Evolutionary conservation across 2,329 filamentous ascomycete genomes (phyloP).

Genomic region (Fusarium heterosporum): DNA sequence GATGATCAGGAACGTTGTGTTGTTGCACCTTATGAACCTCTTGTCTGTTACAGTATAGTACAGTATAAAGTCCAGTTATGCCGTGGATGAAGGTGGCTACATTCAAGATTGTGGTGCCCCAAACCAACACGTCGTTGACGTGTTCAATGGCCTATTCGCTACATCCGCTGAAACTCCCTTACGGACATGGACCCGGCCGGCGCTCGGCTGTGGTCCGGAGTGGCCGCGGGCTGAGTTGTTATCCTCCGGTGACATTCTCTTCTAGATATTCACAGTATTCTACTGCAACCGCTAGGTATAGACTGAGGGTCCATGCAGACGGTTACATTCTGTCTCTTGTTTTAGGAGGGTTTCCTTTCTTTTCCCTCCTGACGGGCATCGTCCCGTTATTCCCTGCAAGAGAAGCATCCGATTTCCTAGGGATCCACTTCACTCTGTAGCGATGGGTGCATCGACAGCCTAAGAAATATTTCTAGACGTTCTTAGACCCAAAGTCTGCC

Average conservation of each 20-base stretch:
- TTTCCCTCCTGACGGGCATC: conserved; percentile 1
- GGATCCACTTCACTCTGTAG: conserved; percentile 17
- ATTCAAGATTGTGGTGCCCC: conserved; percentile 1
- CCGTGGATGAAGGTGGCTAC: conserved; percentile 3
- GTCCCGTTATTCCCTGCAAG: conserved; percentile 21
- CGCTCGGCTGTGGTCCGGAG: conserved; percentile 34
- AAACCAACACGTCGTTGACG: conserved; percentile 16
- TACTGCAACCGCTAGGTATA: no score
- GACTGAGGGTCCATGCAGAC: neutral
- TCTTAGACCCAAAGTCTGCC: conserved; percentile 38
- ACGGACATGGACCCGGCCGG: conserved; percentile 28
- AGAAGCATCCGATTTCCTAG: conserved; percentile 31
- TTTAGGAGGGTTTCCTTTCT: conserved; percentile 8
- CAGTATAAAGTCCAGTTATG: conserved; percentile 13
- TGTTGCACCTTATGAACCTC: neutral
- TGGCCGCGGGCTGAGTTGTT: conserved; percentile 22
- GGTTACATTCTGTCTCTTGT: neutral
- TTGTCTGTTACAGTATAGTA: neutral
- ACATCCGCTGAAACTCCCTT: conserved; percentile 26
- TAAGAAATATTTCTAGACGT: conserved; percentile 33
- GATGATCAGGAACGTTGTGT: conserved; percentile 17
- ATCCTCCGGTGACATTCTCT: neutral
- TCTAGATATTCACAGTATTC: neutral
- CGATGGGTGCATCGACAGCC: conserved; percentile 3
- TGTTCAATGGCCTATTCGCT: conserved; percentile 26